Conservation (phyloP, 2,329 filamentous ascomycete species). For the Exophiala sp. region DNA sequence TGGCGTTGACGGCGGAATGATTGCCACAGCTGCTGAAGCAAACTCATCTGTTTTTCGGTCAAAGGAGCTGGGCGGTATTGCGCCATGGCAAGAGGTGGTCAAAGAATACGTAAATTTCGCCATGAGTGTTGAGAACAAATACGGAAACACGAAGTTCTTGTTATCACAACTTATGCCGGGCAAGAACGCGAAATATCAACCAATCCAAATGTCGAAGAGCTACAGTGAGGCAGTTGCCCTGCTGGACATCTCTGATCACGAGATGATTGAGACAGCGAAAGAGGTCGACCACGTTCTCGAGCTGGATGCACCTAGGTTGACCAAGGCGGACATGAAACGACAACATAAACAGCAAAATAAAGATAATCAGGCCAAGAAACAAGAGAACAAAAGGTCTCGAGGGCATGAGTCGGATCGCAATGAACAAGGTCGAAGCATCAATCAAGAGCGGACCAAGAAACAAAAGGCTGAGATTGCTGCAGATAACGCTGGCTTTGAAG, state of each 20-base stretch:
- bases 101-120: slow-evolving; percentile 69
- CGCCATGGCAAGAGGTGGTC: slow-evolving; percentile 73
- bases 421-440: not conserved
- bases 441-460: slow-evolving; percentile 21
- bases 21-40: slow-evolving; percentile 85
- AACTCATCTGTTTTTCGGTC: slow-evolving; percentile 85
- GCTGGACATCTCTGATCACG: slow-evolving; percentile 58
- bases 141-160: slow-evolving; percentile 89
- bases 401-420: slow-evolving; percentile 9
- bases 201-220: slow-evolving; percentile 63
- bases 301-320: slow-evolving; percentile 47
- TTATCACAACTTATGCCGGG: slow-evolving; percentile 83
- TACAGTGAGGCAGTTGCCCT: slow-evolving; percentile 67
- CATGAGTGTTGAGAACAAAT: slow-evolving; percentile 78
- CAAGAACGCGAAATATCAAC: slow-evolving; percentile 62
- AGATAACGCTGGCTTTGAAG: slow-evolving; percentile 27
- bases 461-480: slow-evolving; percentile 26
- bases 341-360: slow-evolving; percentile 25
- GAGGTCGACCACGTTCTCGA: slow-evolving; percentile 63
- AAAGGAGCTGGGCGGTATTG: slow-evolving; percentile 64
- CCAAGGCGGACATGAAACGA: slow-evolving; percentile 27
- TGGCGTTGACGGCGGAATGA: slow-evolving; percentile 94
- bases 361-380: slow-evolving; percentile 19
- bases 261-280: slow-evolving; percentile 59
- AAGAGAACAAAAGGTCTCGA: slow-evolving; percentile 21